Conservation (phyloP, 1,284 basidiomycete genomes). For the Ganoderma boninense region DNA sequence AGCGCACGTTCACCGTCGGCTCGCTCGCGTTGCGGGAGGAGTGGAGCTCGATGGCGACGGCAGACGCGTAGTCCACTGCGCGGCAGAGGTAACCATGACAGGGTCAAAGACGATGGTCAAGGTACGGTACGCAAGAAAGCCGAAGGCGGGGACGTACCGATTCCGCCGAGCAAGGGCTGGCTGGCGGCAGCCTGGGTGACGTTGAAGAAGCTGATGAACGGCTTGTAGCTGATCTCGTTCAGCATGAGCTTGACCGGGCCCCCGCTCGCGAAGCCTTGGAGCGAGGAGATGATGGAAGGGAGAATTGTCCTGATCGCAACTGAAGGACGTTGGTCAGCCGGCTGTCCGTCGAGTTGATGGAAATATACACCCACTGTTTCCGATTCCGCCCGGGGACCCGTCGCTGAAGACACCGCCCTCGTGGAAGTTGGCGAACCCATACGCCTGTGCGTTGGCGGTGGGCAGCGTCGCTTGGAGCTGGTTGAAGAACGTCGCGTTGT, state of each 20-base stretch:
- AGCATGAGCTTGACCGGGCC: slow-evolving; percentile 53
- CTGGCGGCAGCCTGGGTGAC: slow-evolving; percentile 49
- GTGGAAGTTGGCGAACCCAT: slow-evolving; percentile 58
- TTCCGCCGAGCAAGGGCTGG: slow-evolving; percentile 45
- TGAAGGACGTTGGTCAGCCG: slow-evolving; percentile 19
- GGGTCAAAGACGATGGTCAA: neutral
- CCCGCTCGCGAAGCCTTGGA: slow-evolving; percentile 50
- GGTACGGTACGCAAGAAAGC: neutral
- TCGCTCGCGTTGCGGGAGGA: slow-evolving; percentile 27
- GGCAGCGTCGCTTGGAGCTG: slow-evolving; percentile 37
- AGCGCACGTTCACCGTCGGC: slow-evolving; percentile 49
- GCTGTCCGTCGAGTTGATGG: neutral
- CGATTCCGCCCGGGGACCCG: slow-evolving; percentile 45
- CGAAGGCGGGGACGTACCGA: slow-evolving; percentile 35
- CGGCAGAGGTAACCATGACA: neutral
- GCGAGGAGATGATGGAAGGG: slow-evolving; percentile 52
- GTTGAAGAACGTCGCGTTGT: slow-evolving; percentile 52
- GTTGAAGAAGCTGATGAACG: slow-evolving; percentile 60
- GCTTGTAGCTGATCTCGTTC: slow-evolving; percentile 58
- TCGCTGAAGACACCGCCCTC: slow-evolving; percentile 58
- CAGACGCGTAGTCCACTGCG: slow-evolving; percentile 58
- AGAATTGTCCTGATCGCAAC: slow-evolving; percentile 54
- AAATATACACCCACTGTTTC: slow-evolving; percentile 49
- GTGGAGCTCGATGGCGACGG: slow-evolving; percentile 53
- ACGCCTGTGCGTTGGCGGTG: slow-evolving; percentile 48